Evolutionary conservation across 768 basidiomycete species (phyloP).

Genomic region (Trametes villosa): DNA sequence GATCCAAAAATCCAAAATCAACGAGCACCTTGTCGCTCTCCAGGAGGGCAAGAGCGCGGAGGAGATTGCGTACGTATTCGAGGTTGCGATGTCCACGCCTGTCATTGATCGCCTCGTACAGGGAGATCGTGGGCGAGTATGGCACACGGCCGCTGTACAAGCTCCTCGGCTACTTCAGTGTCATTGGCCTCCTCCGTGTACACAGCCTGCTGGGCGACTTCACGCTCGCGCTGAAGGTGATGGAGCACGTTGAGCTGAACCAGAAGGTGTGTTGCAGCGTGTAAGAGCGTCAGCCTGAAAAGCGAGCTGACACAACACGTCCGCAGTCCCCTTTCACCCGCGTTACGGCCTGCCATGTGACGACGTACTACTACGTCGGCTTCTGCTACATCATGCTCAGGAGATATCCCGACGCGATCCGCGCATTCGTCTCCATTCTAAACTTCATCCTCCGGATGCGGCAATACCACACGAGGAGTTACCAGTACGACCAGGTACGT

Average conservation of each 20-base stretch:
- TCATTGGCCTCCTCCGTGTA: conserved; percentile 93
- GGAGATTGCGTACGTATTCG: conserved; percentile 73
- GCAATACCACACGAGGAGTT: conserved; percentile 94
- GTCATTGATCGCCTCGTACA: conserved; percentile 35
- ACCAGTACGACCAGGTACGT: conserved; percentile 91
- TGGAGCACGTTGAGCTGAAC: conserved; percentile 92
- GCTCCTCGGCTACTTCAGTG: conserved; percentile 95
- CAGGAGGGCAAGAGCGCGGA: conserved; percentile 80
- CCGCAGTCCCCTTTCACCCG: conserved; percentile 84
- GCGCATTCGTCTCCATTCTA: conserved; percentile 88
- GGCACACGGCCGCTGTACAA: conserved; percentile 89
- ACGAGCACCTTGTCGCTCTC: conserved; percentile 87
- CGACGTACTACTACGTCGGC: conserved; percentile 94
- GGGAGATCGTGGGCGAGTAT: conserved; percentile 90
- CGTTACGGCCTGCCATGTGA: conserved; percentile 96
- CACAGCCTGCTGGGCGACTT: conserved; percentile 96
- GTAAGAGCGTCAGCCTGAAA: neutral
- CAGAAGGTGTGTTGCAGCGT: conserved; percentile 63
- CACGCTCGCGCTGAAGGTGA: conserved; percentile 90
- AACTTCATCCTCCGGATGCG: conserved; percentile 97
- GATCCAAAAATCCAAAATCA: conserved; percentile 95
- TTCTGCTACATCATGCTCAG: conserved; percentile 96
- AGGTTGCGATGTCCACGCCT: neutral
- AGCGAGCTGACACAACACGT: neutral
- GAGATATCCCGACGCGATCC: conserved; percentile 94